Base-by-base conservation (phyloP, 169 alveolate genomes). In the Neospora caninum region DNA sequence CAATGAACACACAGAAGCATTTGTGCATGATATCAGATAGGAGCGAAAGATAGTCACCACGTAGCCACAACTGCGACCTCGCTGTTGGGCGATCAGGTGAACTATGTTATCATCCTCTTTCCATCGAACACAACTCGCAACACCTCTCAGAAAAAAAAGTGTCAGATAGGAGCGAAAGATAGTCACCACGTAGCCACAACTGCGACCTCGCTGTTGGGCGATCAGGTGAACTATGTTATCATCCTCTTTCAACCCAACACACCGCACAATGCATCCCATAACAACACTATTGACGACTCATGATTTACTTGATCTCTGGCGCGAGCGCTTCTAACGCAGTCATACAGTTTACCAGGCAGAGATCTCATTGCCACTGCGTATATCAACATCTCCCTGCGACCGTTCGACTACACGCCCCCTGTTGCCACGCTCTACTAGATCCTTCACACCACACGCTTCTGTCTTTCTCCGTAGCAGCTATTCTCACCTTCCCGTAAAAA, bases 81-180 rank as follows among this genome's bases (percentile, higher is more conserved):
- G 89, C 89, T 36, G 89, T 49, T 43, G 89, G n/a, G 69, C 67
- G 41, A 16, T 89, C 67, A 67, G 93, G 67, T 89, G 93, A 89
- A 89, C 93, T 89, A 89, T 89, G 93, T 27, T 20, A 7, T 89
- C 93, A 89, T 89, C 93, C 93, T 70, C 31, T 25, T 4, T 16
- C 31, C 45, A 80, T 25, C 39, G 42, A 84, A 84, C 91, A 7
- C 88, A 82, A 82, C 22, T 49, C 58, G 13, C 58, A 49, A 13
- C 13, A 13, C 58, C 58, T 13, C 58, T 7, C 58, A 13, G 58
- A 49, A 49, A 13, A 49, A 7, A 38, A 38, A 20, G 16, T 64
- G 20, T 89, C 93, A 89, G 93, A 2, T 89, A 89, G 93, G 93
- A 89, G 93, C 93, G 93, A 89, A 89, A 89, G 93, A 29, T 69